These are phyloP conservation scores for Harringtonia aguacate DNA, from an alignment of 2,329 filamentous ascomycete genomes.

Conservation along the genomic window DNA sequence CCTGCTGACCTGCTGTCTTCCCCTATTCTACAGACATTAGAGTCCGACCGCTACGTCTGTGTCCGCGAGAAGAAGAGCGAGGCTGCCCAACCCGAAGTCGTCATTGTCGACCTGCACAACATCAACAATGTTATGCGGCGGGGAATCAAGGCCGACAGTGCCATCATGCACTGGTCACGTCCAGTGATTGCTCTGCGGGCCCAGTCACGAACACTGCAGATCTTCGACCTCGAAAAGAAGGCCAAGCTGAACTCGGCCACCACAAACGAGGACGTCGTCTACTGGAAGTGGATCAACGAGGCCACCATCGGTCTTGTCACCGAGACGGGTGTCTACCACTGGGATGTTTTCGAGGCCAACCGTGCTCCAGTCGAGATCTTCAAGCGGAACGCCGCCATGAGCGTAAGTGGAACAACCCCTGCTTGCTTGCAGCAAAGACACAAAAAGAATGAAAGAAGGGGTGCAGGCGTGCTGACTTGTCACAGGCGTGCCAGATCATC, in stretches of 20 bases:
- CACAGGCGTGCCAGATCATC: constrained; percentile 92
- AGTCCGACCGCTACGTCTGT: constrained; percentile 95
- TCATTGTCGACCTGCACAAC: constrained; percentile 97
- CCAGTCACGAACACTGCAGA: constrained; percentile 87
- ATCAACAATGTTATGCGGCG: constrained; percentile 89
- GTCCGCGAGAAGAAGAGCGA: constrained; percentile 89
- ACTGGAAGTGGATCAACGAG: constrained; percentile 99
- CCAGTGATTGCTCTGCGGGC: constrained; percentile 96
- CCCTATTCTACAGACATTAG: constrained; percentile 60
- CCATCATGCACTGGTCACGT: constrained; percentile 97
- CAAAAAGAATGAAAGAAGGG: background rate
- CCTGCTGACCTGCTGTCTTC: constrained; percentile 8
- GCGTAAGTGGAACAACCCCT: constrained; percentile 49
- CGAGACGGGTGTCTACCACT: constrained; percentile 86
- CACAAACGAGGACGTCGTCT: constrained; percentile 95
- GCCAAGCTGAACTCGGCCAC: constrained; percentile 92
- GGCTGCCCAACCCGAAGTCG: constrained; percentile 77
- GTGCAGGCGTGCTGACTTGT: too few species aligned
- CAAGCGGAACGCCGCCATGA: constrained; percentile 83
- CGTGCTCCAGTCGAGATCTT: constrained; percentile 85
- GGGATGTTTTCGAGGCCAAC: constrained; percentile 84
- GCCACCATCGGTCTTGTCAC: constrained; percentile 82
- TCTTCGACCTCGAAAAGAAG: constrained; percentile 90
- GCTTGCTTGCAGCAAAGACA: background rate
- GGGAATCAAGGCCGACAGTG: constrained; percentile 98